Conservation (phyloP, 805 yeast genomes). For the Wickerhamiella allomyrinae region DNA sequence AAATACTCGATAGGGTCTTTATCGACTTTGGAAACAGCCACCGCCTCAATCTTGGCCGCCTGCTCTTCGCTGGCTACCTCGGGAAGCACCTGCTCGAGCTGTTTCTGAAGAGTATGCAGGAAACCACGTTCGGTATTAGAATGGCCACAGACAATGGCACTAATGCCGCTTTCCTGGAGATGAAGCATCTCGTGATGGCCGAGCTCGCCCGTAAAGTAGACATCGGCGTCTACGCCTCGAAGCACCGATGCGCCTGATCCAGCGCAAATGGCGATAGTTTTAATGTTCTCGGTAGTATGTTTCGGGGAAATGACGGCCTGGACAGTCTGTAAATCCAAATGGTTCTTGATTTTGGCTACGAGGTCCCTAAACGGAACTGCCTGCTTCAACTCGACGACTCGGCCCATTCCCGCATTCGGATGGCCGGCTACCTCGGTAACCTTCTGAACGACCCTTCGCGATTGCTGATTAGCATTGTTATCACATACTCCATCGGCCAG, state of each 20-base stretch:
- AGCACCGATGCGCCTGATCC: slow-evolving; percentile 85
- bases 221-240: slow-evolving; percentile 40
- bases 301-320: slow-evolving; percentile 41
- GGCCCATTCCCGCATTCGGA: slow-evolving; percentile 68
- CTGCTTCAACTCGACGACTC: slow-evolving; percentile 38
- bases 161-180: slow-evolving; percentile 53
- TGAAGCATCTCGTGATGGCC: slow-evolving; percentile 83
- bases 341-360: slow-evolving; percentile 38
- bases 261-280: slow-evolving; percentile 73
- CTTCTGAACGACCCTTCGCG: slow-evolving; percentile 28
- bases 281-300: slow-evolving; percentile 15
- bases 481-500: slow-evolving; percentile 46
- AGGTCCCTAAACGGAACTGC: slow-evolving; percentile 33
- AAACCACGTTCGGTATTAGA: slow-evolving; percentile 89
- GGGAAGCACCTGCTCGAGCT: slow-evolving; percentile 32
- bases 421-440: slow-evolving; percentile 27
- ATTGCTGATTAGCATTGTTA: slow-evolving; percentile 16
- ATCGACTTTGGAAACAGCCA: slow-evolving; percentile 43
- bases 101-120: slow-evolving; percentile 37
- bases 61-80: slow-evolving; percentile 22
- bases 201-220: slow-evolving; percentile 80
- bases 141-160: slow-evolving; percentile 73
- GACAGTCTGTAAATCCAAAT: slow-evolving; percentile 38
- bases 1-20: slow-evolving; percentile 43
- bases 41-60: no score